A percentile compares a stretch with the other conserved stretches of the same genome.
phyloP scores from a whole-genome alignment of 2,329 filamentous ascomycete genomes.

The Harringtonia aguacate region DNA sequence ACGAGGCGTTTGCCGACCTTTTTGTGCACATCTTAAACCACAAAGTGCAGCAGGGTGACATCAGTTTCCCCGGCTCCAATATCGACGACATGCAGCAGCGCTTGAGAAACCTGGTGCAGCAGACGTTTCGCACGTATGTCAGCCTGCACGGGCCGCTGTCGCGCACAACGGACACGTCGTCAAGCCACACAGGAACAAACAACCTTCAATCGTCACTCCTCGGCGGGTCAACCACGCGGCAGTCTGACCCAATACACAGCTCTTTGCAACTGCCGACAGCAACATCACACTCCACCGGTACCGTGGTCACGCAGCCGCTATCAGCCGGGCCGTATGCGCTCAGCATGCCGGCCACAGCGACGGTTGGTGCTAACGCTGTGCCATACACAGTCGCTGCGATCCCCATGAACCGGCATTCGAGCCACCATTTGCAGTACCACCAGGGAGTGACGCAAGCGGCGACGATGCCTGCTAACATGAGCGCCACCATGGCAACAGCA shows the following conservation, averaged over 20 bases:
- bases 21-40: slow-evolving; percentile 16
- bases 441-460: background rate
- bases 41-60: slow-evolving; percentile 15
- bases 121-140: slow-evolving; percentile 14
- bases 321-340: slow-evolving; percentile 1
- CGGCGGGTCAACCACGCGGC: slow-evolving; percentile 9
- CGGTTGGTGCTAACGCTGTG: background rate
- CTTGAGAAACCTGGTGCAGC: slow-evolving; percentile 12
- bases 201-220: slow-evolving; percentile 4
- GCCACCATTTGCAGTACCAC: background rate
- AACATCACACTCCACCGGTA: background rate
- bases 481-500: background rate
- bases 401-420: slow-evolving; percentile 2
- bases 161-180: slow-evolving; percentile 12
- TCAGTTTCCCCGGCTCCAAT: slow-evolving; percentile 8
- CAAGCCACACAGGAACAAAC: slow-evolving; percentile 9
- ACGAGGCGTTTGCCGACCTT: slow-evolving; percentile 14
- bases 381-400: slow-evolving; percentile 1
- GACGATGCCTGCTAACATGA: background rate
- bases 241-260: slow-evolving; percentile 2
- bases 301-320: background rate
- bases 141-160: slow-evolving; percentile 11
- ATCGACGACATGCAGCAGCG: slow-evolving; percentile 10
- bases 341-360: background rate
- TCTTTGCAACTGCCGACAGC: slow-evolving; percentile 2